Evolutionary conservation across 2,329 filamentous ascomycete genomes (phyloP).

Genomic region (Aspergillus niger): DNA sequence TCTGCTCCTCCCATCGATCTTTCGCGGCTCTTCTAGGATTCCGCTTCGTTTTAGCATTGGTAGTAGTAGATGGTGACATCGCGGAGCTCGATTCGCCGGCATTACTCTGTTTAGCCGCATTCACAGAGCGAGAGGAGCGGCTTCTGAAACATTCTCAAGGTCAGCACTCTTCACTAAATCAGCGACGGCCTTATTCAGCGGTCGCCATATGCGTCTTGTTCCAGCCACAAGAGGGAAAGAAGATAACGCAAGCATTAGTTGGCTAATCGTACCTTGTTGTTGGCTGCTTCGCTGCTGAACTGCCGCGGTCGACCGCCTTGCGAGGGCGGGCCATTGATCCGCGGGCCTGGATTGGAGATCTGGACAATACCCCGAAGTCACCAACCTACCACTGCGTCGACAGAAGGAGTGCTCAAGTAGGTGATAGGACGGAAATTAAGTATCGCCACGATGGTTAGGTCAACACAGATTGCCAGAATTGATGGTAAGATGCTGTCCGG

Average conservation of each 20-base stretch:
- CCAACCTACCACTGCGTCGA: neutral
- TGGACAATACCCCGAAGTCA: slow-evolving; percentile 25
- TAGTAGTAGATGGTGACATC: slow-evolving; percentile 28
- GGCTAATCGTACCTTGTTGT: slow-evolving; percentile 19
- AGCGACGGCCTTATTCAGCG: neutral
- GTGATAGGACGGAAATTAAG: neutral
- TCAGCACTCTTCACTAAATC: slow-evolving; percentile 1
- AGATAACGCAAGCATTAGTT: slow-evolving; percentile 8
- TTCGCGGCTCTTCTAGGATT: slow-evolving; percentile 36
- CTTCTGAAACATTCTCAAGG: slow-evolving; percentile 28
- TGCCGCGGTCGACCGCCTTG: slow-evolving; percentile 41
- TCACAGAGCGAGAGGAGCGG: slow-evolving; percentile 22
- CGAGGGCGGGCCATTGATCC: slow-evolving; percentile 36
- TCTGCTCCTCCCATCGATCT: slow-evolving; percentile 42
- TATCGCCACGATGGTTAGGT: slow-evolving; percentile 69
- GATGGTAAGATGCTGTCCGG: slow-evolving; percentile 66
- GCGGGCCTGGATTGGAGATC: slow-evolving; percentile 13
- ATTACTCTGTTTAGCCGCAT: slow-evolving; percentile 31
- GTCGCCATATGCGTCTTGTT: neutral
- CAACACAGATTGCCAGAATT: slow-evolving; percentile 90
- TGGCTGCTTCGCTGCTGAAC: slow-evolving; percentile 20
- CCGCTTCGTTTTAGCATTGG: slow-evolving; percentile 33
- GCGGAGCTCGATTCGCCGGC: slow-evolving; percentile 23
- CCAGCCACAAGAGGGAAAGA: neutral
- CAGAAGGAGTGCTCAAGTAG: neutral